Conservation (phyloP, 768 basidiomycete species). For the Amanita pseudoporphyria region DNA sequence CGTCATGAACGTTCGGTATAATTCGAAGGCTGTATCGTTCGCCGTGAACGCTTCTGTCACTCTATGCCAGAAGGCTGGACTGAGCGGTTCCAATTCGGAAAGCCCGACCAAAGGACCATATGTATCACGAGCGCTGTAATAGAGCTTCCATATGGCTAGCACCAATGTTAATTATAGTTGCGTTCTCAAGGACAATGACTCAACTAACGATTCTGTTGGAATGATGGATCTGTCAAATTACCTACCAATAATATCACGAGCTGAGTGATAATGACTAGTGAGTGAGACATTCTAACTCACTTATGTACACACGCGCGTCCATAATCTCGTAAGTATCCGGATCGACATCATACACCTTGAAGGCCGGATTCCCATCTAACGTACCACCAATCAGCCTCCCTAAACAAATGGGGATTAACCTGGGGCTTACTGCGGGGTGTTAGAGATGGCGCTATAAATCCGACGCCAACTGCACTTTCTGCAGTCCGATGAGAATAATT, state of each 20-base stretch:
- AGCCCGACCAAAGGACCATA: conserved; percentile 39
- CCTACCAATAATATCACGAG: conserved; percentile 17
- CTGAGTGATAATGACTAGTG: not conserved
- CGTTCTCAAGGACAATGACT: not conserved
- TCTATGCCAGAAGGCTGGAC: conserved; percentile 50
- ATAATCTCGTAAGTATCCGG: conserved; percentile 59
- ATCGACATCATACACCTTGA: conserved; percentile 55
- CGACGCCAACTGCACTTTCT: conserved; percentile 35
- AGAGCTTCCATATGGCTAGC: conserved; percentile 41
- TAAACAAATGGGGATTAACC: not conserved
- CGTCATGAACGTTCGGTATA: conserved; percentile 35
- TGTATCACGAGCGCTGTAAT: conserved; percentile 45
- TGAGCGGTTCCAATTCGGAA: conserved; percentile 27
- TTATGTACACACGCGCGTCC: conserved; percentile 41
- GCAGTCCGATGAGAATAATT: conserved; percentile 37
- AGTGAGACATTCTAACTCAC: conserved; percentile 21
- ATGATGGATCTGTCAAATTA: conserved; percentile 30
- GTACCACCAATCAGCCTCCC: not conserved
- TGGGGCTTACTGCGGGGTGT: conserved; percentile 41
- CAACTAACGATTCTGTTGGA: conserved; percentile 36
- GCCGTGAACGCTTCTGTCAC: conserved; percentile 43
- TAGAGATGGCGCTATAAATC: conserved; percentile 43
- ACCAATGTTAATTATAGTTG: not conserved
- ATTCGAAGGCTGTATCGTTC: conserved; percentile 35
- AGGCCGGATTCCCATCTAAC: conserved; percentile 44